Evolutionary conservation across 768 basidiomycete species (phyloP), one percentile per base, ranked within the genome.

Genomic region (Amanita exitialis): DNA sequence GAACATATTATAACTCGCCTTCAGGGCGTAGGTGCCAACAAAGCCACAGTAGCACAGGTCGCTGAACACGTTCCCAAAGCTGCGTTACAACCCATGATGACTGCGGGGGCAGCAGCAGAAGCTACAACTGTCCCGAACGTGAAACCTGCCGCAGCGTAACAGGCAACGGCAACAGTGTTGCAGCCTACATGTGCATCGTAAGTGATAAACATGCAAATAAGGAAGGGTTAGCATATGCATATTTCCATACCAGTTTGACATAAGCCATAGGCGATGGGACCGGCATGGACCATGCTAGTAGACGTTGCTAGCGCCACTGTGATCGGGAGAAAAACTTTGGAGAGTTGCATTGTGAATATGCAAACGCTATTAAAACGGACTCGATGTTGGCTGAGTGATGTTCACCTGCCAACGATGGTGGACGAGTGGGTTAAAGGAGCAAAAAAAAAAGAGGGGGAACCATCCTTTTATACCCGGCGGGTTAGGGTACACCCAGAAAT

Each of bases 111-210:
- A 2, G 61, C 62, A 0, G 66, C 45, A 1, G 66, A 66, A 0
- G 70, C 70, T n/a, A 73, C 57, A 3, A 32, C 32, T 13, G 72
- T 73, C 6, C 74, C 75, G 50, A 76, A 76, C 0, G 66, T 68
- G 37, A 61, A 51, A 0, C 73, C 73, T 1, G 72, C 71, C 1
- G 61, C 70, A 1, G 70, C 64, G 44, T 75, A 76, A 58, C 74
- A 76, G 0, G 71, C 66, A 1, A 74, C 69, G 4, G 62, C 70
- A 12, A 64, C 47, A 12, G 53, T 47, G 52, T 67, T 69, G 51
- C 68, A 69, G 1, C 64, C 66, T 65, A 44, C 30, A 10, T n/a
- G 35, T n/a, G 35, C 23, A 4, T 20, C 3, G 34, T 21, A 28
- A 36, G 13, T 3, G 20, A 15, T 9, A 32, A 32, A 1, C 32